Conservation (phyloP, 176 grass and related monocot genomes). For the Aegilops longissima region DNA sequence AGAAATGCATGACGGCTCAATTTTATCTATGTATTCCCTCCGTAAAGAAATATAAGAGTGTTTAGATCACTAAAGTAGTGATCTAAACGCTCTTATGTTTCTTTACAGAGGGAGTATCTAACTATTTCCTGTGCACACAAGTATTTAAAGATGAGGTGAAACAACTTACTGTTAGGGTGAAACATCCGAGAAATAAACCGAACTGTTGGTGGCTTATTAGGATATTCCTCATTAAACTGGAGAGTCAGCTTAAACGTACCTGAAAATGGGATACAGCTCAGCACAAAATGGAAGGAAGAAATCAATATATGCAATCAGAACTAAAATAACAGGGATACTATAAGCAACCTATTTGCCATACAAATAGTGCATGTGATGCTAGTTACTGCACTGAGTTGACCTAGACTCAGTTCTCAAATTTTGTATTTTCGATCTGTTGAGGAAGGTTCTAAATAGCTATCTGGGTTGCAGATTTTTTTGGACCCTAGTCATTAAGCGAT, state of each 20-base stretch:
- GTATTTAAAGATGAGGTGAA: slow-evolving; percentile 2
- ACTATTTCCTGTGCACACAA: background rate
- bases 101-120: background rate
- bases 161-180: slow-evolving; percentile 48
- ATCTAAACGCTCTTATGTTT: no score
- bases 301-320: background rate
- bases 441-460: background rate
- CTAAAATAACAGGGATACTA: background rate
- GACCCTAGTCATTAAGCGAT: background rate
- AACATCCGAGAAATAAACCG: slow-evolving; percentile 55
- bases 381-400: background rate
- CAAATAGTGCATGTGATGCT: background rate
- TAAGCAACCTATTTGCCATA: background rate
- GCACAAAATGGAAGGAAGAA: slow-evolving; percentile 11
- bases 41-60: no score
- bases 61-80: no score
- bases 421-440: background rate
- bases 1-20: no score
- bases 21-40: background rate
- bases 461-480: background rate
- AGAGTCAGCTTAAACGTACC: slow-evolving; percentile 51
- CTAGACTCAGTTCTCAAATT: background rate
- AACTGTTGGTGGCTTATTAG: slow-evolving; percentile 49
- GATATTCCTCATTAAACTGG: slow-evolving; percentile 46
- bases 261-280: slow-evolving; percentile 5